phyloP scores from a whole-genome alignment of 805 yeast genomes.

The Metschnikowia koreensis region DNA sequence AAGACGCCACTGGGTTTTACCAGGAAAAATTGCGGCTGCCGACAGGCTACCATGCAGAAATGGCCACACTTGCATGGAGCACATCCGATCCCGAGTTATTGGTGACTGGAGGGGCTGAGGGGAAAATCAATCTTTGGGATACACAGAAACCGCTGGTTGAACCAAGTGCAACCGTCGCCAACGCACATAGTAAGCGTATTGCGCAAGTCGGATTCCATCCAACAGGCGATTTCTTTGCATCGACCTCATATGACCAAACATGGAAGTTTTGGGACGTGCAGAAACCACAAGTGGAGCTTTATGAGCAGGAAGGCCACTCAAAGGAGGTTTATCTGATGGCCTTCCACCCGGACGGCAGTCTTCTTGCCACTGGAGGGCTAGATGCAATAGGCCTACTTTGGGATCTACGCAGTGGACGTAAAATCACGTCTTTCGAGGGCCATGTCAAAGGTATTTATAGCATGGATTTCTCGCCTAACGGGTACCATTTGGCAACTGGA shows the following conservation, averaged over 20 bases:
- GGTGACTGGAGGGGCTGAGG: conserved; percentile 41
- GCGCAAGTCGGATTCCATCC: conserved; percentile 68
- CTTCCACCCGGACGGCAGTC: conserved; percentile 75
- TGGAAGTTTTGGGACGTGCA: conserved; percentile 86
- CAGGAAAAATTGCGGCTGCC: conserved; percentile 21
- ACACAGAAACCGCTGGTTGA: background rate
- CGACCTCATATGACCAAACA: conserved; percentile 80
- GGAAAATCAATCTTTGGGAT: conserved; percentile 33
- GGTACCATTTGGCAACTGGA: conserved; percentile 75
- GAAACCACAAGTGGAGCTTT: conserved; percentile 40
- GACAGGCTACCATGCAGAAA: conserved; percentile 55
- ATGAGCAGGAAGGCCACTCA: conserved; percentile 83
- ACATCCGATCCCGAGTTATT: conserved; percentile 23
- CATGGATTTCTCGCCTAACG: conserved; percentile 73
- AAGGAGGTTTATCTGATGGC: conserved; percentile 62
- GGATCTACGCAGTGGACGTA: conserved; percentile 82
- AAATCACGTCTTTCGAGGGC: conserved; percentile 55
- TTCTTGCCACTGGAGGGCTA: conserved; percentile 72
- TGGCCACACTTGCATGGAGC: conserved; percentile 68
- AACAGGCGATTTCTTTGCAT: conserved; percentile 49
- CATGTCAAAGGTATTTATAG: conserved; percentile 73
- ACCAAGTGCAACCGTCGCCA: conserved; percentile 20
- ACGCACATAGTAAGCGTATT: conserved; percentile 51
- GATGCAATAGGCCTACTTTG: conserved; percentile 75
- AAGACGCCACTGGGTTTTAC: conserved; percentile 4